Base-by-base conservation (phyloP, 441 rosid species). In the Melastoma candidum region DNA sequence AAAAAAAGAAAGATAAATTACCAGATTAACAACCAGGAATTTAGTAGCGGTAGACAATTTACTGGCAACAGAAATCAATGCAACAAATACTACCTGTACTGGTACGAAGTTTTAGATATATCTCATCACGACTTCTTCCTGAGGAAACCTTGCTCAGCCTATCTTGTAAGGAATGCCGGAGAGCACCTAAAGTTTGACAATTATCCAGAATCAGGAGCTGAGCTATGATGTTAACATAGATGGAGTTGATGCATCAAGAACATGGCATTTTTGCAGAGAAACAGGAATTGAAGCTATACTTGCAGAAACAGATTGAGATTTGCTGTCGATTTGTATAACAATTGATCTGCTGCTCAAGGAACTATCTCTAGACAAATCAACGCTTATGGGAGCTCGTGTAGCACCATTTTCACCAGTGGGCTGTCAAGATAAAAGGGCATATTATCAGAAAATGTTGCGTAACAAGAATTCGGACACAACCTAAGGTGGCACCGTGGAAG, bases 351-450 rank as follows among this genome's bases (percentile, higher is more conserved):
- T 75, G 58, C 76, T 87, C 61, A 90, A 59, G 26, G 96, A 82
- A 71, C 53, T 22, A 70, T 87, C 98, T 66, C 79, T 77, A 41
- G 36, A 62, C 59, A 90, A 75, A 60, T 83, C 95, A 63, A 87
- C 70, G 47, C 74, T 57, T 64, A 90, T 90, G 27, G 98, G 96
- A 68, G 96, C 86, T n/a, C 98, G 84, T 43, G 98, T 90, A 62
- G 96, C 98, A 62, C 96, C 98, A 69, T 87, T 87, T 78, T 88
- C 96, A 50, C 98, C 96, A 55, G 96, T 87, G 54, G 98, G 98
- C 96, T 90, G 74, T 68, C 63, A 68, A 3, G 7, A 68, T 27
- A 13, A 49, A 22, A 44, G 7, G 49, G 61, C 54, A 51, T 12
- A 72, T 53, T 52, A 54, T 44, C 64, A 46, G 36, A 58, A 36